Conservation (phyloP, 2,329 filamentous ascomycete species). For the Claviceps quebecensis region DNA sequence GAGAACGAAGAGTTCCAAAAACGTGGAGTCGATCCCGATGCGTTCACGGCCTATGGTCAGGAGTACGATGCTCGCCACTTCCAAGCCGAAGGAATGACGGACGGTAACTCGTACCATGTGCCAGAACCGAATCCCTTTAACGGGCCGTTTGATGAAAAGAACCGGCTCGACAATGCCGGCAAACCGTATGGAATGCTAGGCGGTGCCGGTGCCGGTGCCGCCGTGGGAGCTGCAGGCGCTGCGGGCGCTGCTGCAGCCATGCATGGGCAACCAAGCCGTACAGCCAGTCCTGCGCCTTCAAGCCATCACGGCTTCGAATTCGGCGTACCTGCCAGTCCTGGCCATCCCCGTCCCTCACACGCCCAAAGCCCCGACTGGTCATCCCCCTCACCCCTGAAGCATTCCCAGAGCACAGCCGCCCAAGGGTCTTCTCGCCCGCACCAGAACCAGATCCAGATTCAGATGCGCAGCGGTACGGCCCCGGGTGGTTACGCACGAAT, state of each 20-base stretch:
- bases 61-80: constrained; percentile 10
- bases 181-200: constrained; percentile 8
- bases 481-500: constrained; percentile 4
- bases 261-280: constrained; percentile 1
- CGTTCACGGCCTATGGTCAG: constrained; percentile 19
- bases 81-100: constrained; percentile 5
- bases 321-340: constrained; percentile 6
- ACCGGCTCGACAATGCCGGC: constrained; percentile 4
- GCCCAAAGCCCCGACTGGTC: constrained; percentile 3
- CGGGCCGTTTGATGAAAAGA: constrained; percentile 6
- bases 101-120: constrained; percentile 9
- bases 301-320: constrained; percentile 9
- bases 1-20: constrained; percentile 37
- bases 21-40: constrained; percentile 34
- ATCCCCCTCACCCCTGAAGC: not conserved
- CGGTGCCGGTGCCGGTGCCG: constrained; percentile 2
- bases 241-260: not conserved
- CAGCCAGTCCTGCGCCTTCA: constrained; percentile 7
- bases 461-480: constrained; percentile 5
- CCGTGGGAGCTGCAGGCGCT: not conserved
- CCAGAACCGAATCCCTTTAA: constrained; percentile 6
- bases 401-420: not conserved
- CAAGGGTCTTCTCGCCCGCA: constrained; percentile 1
- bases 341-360: not conserved
- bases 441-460: constrained; percentile 3